Percentiles rank a stretch among this genome's conserved stretches.
Evolutionary conservation across 2,329 filamentous ascomycete species (phyloP).

Genomic region (Dactylellina sp.): DNA sequence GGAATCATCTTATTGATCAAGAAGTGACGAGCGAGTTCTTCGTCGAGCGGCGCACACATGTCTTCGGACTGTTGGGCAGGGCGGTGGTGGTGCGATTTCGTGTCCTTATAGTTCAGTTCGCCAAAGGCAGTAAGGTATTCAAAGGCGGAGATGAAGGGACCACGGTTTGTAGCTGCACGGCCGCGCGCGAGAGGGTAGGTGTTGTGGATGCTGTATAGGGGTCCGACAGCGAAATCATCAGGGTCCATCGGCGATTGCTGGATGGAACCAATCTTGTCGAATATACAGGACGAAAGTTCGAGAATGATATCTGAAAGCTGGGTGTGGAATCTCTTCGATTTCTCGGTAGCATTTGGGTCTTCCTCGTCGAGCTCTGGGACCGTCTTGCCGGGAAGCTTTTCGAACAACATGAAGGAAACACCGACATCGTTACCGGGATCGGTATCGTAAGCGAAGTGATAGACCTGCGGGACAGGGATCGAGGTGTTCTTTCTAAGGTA

Average conservation of each 20-base stretch:
- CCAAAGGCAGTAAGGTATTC: conserved; percentile 49
- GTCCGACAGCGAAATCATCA: conserved; percentile 47
- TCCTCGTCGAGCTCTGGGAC: conserved; percentile 51
- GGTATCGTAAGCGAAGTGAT: conserved; percentile 42
- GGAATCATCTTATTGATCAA: conserved; percentile 57
- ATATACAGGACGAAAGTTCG: conserved; percentile 35
- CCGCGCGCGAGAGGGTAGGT: conserved; percentile 54
- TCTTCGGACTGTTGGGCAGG: conserved; percentile 29
- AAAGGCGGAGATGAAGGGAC: conserved; percentile 40
- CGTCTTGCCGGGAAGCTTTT: conserved; percentile 31
- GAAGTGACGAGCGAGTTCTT: conserved; percentile 53
- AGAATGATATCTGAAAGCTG: conserved; percentile 53
- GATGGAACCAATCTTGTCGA: conserved; percentile 52
- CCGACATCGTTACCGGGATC: conserved; percentile 36
- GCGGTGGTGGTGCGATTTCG: conserved; percentile 43
- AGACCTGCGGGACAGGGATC: conserved; percentile 50
- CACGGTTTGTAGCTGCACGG: conserved; percentile 38
- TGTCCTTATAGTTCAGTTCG: conserved; percentile 49
- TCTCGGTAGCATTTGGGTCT: conserved; percentile 29
- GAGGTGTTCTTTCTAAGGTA: conserved; percentile 47
- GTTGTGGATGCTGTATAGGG: conserved; percentile 45
- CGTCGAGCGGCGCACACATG: conserved; percentile 49
- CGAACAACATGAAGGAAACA: conserved; percentile 49
- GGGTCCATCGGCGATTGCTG: conserved; percentile 37
- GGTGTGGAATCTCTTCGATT: conserved; percentile 47